Percentiles rank a stretch among this genome's conserved stretches.
These are phyloP conservation scores for Colletotrichum shisoi DNA, from an alignment of 2,329 filamentous ascomycete genomes.

Conservation along the genomic window DNA sequence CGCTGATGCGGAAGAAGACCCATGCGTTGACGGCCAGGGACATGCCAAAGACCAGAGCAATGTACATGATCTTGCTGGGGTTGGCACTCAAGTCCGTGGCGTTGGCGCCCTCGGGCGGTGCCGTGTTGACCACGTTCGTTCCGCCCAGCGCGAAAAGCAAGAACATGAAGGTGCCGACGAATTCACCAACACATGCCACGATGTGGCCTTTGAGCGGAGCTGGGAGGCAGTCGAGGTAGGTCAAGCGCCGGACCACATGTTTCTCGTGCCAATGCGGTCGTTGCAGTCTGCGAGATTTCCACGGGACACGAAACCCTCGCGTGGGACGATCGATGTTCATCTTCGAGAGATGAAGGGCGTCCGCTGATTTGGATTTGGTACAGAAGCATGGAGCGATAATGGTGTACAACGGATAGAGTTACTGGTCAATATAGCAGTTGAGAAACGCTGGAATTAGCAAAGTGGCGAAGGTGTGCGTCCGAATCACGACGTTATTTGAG, in stretches of 20 bases:
- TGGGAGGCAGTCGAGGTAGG: not conserved
- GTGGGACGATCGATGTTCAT: conserved; percentile 1
- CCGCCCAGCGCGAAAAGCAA: not conserved
- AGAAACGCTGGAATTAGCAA: not conserved
- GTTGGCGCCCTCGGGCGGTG: not conserved
- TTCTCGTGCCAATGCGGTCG: not conserved
- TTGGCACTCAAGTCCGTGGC: not conserved
- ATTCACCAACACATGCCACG: not conserved
- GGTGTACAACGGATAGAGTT: fast-evolving
- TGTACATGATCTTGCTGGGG: not conserved
- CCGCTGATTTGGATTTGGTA: not conserved
- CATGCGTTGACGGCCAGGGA: conserved; percentile 45
- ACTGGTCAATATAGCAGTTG: not conserved
- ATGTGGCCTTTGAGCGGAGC: not conserved
- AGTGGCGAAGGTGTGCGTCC: not conserved
- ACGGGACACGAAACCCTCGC: not conserved
- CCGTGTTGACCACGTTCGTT: not conserved
- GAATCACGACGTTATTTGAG: not conserved
- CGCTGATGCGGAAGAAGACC: conserved; percentile 64
- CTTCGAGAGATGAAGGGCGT: not conserved
- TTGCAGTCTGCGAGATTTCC: not conserved
- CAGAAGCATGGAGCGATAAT: not conserved
- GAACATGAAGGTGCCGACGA: conserved; percentile 1
- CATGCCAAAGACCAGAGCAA: not conserved
- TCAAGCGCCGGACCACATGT: not conserved